phyloP scores from a whole-genome alignment of 257 asterid species.

The Petunia secreta region DNA sequence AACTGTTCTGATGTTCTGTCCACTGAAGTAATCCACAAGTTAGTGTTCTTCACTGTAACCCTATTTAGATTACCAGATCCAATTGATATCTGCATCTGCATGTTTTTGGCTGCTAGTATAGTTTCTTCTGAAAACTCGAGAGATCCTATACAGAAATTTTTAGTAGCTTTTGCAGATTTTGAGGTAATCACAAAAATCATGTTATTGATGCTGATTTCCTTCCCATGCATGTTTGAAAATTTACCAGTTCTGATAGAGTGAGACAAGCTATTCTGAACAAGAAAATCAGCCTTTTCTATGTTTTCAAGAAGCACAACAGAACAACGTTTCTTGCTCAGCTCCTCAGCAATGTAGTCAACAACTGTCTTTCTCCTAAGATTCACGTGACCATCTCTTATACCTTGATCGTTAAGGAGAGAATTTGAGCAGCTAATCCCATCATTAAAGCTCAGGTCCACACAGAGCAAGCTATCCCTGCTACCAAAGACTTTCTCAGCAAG shows the following conservation, averaged over 20 bases:
- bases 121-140: slow-evolving; percentile 67
- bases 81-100: slow-evolving; percentile 62
- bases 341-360: slow-evolving; percentile 77
- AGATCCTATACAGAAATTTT: slow-evolving; percentile 32
- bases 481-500: slow-evolving; percentile 75
- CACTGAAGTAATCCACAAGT: slow-evolving; percentile 43
- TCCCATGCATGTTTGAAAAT: slow-evolving; percentile 69
- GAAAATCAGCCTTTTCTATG: slow-evolving; percentile 78
- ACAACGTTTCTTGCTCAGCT: slow-evolving; percentile 59
- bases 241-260: slow-evolving; percentile 77
- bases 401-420: slow-evolving; percentile 50
- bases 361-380: slow-evolving; percentile 65
- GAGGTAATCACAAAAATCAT: slow-evolving; percentile 64
- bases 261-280: slow-evolving; percentile 62
- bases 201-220: slow-evolving; percentile 64
- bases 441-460: slow-evolving; percentile 54
- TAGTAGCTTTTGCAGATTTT: slow-evolving; percentile 33
- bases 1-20: slow-evolving; percentile 21
- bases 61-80: slow-evolving; percentile 36
- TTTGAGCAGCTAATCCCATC: slow-evolving; percentile 35
- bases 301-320: slow-evolving; percentile 77
- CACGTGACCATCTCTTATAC: slow-evolving; percentile 36
- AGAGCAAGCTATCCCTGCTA: slow-evolving; percentile 48
- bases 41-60: slow-evolving; percentile 34
- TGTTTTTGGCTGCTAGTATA: slow-evolving; percentile 57